These are phyloP conservation scores for Amanita phalloides DNA, from an alignment of 768 basidiomycete genomes.

Conservation along the genomic window DNA sequence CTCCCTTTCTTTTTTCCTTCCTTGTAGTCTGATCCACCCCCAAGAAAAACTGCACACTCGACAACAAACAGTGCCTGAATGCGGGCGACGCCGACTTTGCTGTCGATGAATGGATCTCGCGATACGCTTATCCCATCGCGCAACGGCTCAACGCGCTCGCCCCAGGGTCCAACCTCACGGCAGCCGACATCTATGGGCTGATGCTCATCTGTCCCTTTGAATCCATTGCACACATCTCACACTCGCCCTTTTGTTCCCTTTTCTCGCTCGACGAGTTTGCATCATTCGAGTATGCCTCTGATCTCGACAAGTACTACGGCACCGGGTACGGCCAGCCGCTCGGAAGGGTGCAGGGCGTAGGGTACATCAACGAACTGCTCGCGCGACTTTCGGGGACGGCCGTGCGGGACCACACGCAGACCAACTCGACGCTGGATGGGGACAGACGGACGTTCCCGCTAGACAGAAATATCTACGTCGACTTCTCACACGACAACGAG, in stretches of 20 bases:
- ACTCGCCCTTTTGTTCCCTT: conserved; percentile 64
- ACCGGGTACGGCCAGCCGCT: conserved; percentile 69
- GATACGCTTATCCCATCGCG: conserved; percentile 46
- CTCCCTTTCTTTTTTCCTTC: neutral
- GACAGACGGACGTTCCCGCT: conserved; percentile 64
- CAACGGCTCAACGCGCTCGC: conserved; percentile 48
- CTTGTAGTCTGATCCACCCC: neutral
- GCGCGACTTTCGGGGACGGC: conserved; percentile 60
- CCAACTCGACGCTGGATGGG: conserved; percentile 61
- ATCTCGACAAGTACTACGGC: conserved; percentile 70
- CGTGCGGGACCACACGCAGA: conserved; percentile 62
- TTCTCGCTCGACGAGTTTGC: conserved; percentile 56
- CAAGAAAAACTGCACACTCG: conserved; percentile 57
- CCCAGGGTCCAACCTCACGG: conserved; percentile 48
- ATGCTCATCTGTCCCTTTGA: conserved; percentile 78
- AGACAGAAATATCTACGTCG: conserved; percentile 52
- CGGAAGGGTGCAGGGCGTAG: conserved; percentile 74
- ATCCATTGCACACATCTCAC: conserved; percentile 37
- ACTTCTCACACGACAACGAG: conserved; percentile 82
- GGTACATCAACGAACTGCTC: conserved; percentile 83
- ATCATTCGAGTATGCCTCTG: conserved; percentile 58
- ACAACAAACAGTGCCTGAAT: conserved; percentile 55
- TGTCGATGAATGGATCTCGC: conserved; percentile 41
- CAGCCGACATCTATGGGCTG: conserved; percentile 44
- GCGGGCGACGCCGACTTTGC: conserved; percentile 33